Evolutionary conservation across 1,284 basidiomycete genomes (phyloP).

Genomic region (Peniophora sp.): DNA sequence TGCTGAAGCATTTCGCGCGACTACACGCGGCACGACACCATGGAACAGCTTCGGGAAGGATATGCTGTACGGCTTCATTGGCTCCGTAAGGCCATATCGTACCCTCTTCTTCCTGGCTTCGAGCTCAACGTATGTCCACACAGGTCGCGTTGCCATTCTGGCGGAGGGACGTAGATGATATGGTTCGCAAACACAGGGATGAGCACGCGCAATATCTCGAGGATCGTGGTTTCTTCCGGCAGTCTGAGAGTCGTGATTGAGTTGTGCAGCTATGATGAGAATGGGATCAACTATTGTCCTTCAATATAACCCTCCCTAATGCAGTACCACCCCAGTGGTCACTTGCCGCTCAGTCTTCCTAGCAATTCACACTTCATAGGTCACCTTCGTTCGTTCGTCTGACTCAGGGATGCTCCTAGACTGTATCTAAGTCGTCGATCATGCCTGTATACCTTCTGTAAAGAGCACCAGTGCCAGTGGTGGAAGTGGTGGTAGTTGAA

Average conservation of each 20-base stretch:
- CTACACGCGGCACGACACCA: constrained; percentile 63
- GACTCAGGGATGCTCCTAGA: too few species aligned
- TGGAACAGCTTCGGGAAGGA: constrained; percentile 56
- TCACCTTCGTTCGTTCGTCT: too few species aligned
- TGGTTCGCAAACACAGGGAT: constrained; percentile 33
- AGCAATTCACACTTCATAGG: too few species aligned
- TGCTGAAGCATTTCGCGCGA: constrained; percentile 61
- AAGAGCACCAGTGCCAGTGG: too few species aligned
- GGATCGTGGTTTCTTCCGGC: constrained; percentile 11
- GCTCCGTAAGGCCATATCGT: constrained; percentile 31
- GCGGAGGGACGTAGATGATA: constrained; percentile 41
- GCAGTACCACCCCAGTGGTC: too few species aligned
- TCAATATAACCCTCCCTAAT: too few species aligned
- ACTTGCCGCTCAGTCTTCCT: too few species aligned
- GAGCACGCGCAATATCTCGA: constrained; percentile 41
- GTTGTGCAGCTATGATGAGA: too few species aligned
- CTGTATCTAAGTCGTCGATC: too few species aligned
- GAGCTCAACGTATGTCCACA: constrained; percentile 17
- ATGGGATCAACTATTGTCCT: too few species aligned
- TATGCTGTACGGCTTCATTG: constrained; percentile 33
- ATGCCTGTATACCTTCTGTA: too few species aligned
- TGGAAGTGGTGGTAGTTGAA: too few species aligned
- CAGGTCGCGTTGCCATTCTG: constrained; percentile 44
- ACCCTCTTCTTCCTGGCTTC: background rate
- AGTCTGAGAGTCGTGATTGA: background rate